A percentile compares a stretch with the other conserved stretches of the same genome.
Evolutionary conservation across 257 asterid species (phyloP).

Genomic region (Agastache rugosa): DNA sequence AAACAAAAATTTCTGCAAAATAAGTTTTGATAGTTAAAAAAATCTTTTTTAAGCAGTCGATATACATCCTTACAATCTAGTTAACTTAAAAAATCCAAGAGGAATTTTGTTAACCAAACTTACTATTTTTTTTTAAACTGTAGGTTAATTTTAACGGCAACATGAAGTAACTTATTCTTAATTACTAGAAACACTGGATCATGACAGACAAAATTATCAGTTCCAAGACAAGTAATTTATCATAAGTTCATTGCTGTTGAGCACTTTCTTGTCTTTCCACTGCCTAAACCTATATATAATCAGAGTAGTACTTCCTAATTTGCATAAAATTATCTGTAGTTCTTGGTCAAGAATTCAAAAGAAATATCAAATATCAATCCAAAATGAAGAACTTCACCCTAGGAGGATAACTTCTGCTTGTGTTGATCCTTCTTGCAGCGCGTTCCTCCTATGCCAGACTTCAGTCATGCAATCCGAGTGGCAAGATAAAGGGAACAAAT

Average conservation of each 20-base stretch:
- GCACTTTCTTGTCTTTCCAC: constrained; percentile 31
- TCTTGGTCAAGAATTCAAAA: constrained; percentile 9
- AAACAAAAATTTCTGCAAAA: too few relatives aligned
- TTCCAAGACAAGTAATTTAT: background rate
- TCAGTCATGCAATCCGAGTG: constrained; percentile 48
- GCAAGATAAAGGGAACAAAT: constrained; percentile 38
- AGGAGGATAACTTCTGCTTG: constrained; percentile 12
- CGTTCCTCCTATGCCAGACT: background rate
- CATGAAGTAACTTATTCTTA: too few relatives aligned
- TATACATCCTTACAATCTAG: too few relatives aligned
- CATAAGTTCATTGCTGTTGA: constrained; percentile 12
- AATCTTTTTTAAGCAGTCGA: too few relatives aligned
- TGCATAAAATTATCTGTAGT: constrained; percentile 15
- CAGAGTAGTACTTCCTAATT: background rate
- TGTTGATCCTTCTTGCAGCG: constrained; percentile 28
- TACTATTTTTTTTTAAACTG: too few relatives aligned
- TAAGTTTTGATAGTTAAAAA: too few relatives aligned
- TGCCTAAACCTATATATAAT: constrained; percentile 10
- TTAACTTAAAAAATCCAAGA: too few relatives aligned
- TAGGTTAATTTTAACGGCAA: too few relatives aligned
- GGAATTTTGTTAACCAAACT: too few relatives aligned
- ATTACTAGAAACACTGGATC: background rate
- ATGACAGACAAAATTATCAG: background rate
- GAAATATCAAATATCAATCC: background rate
- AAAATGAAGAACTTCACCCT: constrained; percentile 27